Evolutionary conservation across 179 eudicot genomes (phyloP).

Genomic region (Beta macrorhiza): DNA sequence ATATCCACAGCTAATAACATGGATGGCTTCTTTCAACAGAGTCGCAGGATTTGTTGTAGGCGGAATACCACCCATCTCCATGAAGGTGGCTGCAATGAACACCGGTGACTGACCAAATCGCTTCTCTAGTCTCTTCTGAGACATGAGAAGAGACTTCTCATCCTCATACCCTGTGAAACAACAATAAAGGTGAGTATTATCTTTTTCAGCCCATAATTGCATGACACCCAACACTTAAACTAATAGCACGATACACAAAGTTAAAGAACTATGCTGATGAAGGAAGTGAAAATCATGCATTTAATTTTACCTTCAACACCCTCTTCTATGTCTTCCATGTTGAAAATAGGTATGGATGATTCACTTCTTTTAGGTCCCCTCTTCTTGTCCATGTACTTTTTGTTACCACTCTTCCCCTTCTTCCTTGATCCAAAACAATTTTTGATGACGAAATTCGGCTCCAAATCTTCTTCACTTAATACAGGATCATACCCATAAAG

Average conservation of each 20-base stretch:
- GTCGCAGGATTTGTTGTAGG: slow-evolving; percentile 74
- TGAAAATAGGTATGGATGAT: slow-evolving; percentile 76
- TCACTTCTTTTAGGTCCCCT: slow-evolving; percentile 64
- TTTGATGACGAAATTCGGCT: slow-evolving; percentile 79
- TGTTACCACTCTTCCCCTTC: slow-evolving; percentile 59
- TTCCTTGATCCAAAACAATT: slow-evolving; percentile 80
- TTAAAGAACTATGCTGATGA: too few relatives aligned
- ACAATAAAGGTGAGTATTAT: not conserved
- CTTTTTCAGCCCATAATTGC: not conserved
- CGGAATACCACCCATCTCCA: slow-evolving; percentile 87
- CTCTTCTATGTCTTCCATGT: slow-evolving; percentile 75
- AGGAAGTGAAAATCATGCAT: not conserved
- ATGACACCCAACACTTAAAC: not conserved
- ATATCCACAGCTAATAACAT: slow-evolving; percentile 94
- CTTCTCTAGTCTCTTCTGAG: slow-evolving; percentile 85
- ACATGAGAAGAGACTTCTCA: slow-evolving; percentile 70
- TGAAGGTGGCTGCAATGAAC: slow-evolving; percentile 82
- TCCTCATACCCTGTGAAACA: slow-evolving; percentile 56
- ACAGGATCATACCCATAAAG: slow-evolving; percentile 82
- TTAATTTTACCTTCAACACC: slow-evolving; percentile 67
- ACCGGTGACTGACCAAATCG: slow-evolving; percentile 93
- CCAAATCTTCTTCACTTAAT: slow-evolving; percentile 79
- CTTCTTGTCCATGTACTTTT: slow-evolving; percentile 71
- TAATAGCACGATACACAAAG: not conserved
- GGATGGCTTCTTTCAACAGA: slow-evolving; percentile 88